A percentile compares a stretch with the other conserved stretches of the same genome.
Evolutionary conservation across 2,329 filamentous ascomycete genomes (phyloP).

Genomic region (Colletotrichum godetiae): DNA sequence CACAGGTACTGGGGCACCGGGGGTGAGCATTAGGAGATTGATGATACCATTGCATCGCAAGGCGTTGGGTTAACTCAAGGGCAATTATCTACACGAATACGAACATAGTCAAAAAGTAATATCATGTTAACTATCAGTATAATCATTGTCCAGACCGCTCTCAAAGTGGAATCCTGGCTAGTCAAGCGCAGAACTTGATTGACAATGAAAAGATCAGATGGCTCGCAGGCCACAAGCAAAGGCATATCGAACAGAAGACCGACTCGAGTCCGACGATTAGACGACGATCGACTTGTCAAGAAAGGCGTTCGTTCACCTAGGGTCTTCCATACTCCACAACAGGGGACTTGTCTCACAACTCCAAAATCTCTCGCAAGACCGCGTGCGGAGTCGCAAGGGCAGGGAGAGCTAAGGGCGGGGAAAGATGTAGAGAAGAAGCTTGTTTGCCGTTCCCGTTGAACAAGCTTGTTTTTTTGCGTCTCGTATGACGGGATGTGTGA

Average conservation of each 20-base stretch:
- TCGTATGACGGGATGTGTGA: background rate
- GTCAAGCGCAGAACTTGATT: background rate
- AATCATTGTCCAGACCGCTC: too few relatives aligned
- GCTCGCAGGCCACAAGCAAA: background rate
- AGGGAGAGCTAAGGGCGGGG: too few relatives aligned
- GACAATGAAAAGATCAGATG: background rate
- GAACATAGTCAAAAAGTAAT: background rate
- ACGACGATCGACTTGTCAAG: background rate
- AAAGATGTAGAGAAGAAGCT: background rate
- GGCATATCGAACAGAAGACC: background rate
- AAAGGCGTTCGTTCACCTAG: background rate
- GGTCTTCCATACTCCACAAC: background rate
- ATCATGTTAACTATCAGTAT: too few relatives aligned
- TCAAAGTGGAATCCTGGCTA: background rate
- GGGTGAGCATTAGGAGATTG: background rate
- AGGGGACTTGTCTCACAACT: background rate
- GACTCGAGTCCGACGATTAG: background rate
- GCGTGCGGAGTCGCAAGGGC: background rate
- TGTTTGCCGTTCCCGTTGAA: background rate
- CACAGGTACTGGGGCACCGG: background rate
- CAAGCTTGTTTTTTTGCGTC: background rate
- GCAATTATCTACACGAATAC: background rate
- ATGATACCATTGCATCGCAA: constrained; percentile 11
- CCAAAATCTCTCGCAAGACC: background rate
- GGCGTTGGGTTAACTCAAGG: background rate